Base-by-base conservation (phyloP, 129 eudicot genomes). In the Flaveria sonorensis region DNA sequence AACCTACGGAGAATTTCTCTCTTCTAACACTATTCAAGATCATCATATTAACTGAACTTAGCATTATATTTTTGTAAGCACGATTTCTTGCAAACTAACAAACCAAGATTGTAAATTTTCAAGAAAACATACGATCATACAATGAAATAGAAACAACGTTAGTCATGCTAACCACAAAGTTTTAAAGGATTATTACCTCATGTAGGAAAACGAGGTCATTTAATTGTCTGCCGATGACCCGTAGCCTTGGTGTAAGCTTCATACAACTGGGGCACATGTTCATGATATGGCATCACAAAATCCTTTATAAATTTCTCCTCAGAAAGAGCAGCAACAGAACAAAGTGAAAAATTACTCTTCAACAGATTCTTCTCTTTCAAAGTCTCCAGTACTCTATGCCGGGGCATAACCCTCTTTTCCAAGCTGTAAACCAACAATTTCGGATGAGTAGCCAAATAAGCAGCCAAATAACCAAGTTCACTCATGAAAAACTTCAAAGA, bases 401-500 rank as follows among this genome's bases (percentile, higher is more conserved):
- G 65, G 0, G 89, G 83, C 7, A 74, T 19, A 36, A 86, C 81
- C 71, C 85, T 76, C 61, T 72, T 76, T 43, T 86, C 82, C 52
- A 86, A 79, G 30, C 89, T 79, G 20, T 62, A 67, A 36, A 24
- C 46, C 4, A 86, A 55, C 2, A 82, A 6, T 10, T 32, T 21
- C 0, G 82, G 81, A n/a, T 70, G 80, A 12, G 80, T 32, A 0
- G 81, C 73, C 57, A 86, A 24, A 64, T 79, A 79, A 14, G 18
- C 68, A 30, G 80, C 70, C 14, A 55, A 28, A 67, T 72, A 82
- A 28, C 87, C 77, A 3, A 76, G 71, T 8, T 82, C 78, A 23
- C 75, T 67, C 86, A 71, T 86, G 69, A 75, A 86, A 68, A 75
- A 86, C 1, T 66, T 59, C 77, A 82, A 71, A 11, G 50, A n/a